Percentiles rank a stretch among this genome's conserved stretches.
phyloP scores from a whole-genome alignment of 805 yeast genomes.

The Saturnispora quitensis region DNA sequence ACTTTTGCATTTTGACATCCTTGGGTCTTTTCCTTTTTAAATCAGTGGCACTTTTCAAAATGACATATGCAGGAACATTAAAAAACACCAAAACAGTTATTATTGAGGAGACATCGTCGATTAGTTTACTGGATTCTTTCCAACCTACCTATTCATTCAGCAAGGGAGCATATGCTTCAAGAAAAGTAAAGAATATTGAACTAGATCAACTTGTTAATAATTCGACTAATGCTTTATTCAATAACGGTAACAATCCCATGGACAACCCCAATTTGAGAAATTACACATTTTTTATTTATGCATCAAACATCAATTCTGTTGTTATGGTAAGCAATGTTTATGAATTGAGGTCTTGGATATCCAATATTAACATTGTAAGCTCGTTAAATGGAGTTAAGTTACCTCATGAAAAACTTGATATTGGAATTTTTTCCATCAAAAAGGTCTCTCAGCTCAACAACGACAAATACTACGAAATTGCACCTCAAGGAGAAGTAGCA shows the following conservation, averaged over 20 bases:
- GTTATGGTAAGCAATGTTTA: conserved; percentile 34
- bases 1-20: conserved; percentile 40
- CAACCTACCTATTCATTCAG: conserved; percentile 22
- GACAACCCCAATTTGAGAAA: conserved; percentile 8
- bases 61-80: conserved; percentile 18
- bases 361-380: conserved; percentile 40
- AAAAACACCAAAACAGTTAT: conserved; percentile 17
- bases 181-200: conserved; percentile 19
- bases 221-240: not conserved
- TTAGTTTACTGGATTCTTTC: conserved; percentile 17
- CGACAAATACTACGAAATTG: conserved; percentile 15
- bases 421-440: conserved; percentile 23
- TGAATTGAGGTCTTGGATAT: conserved; percentile 54
- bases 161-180: conserved; percentile 23
- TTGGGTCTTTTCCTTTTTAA: conserved; percentile 42
- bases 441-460: conserved; percentile 6
- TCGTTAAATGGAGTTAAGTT: conserved; percentile 32
- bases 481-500: conserved; percentile 15
- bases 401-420: conserved; percentile 15
- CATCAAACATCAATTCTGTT: conserved; percentile 30
- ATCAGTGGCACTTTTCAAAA: conserved; percentile 28
- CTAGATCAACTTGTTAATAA: conserved; percentile 19
- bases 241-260: not conserved
- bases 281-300: conserved; percentile 32
- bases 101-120: conserved; percentile 21